Conservation (phyloP, 1,284 basidiomycete species). For the Tylopilus sp. region DNA sequence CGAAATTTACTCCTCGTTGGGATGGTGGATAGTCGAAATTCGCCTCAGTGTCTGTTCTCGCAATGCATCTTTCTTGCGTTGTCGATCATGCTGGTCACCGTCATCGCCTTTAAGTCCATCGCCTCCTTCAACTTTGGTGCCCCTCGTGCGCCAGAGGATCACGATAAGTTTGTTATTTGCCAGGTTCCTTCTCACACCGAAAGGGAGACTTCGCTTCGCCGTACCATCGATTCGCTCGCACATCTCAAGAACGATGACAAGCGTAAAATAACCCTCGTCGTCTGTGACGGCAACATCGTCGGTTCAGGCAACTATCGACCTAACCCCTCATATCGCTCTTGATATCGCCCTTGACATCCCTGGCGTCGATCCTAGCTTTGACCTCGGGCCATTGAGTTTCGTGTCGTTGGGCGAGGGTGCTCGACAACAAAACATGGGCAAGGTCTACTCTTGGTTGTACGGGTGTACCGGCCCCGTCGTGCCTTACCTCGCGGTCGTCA, state of each 20-base stretch:
- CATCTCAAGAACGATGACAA: conserved; percentile 98
- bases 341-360: conserved; percentile 96
- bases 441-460: conserved; percentile 96
- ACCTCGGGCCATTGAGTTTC: conserved; percentile 95
- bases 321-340: no score
- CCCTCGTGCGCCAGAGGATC: conserved; percentile 86
- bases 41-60: conserved; percentile 87
- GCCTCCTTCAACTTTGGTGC: conserved; percentile 88
- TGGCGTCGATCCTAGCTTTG: conserved; percentile 88
- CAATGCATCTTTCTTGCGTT: conserved; percentile 89
- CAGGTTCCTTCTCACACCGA: conserved; percentile 99
- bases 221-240: conserved; percentile 93
- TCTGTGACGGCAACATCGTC: conserved; percentile 99
- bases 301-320: conserved; percentile 92
- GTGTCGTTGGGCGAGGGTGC: conserved; percentile 91
- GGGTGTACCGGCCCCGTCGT: conserved; percentile 94
- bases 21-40: conserved; percentile 89
- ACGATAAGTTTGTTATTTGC: conserved; percentile 98
- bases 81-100: conserved; percentile 89
- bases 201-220: conserved; percentile 82
- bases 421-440: conserved; percentile 98
- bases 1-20: conserved; percentile 92
- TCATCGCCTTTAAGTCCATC: conserved; percentile 98
- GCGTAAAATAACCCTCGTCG: conserved; percentile 89
- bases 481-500: conserved; percentile 91